Evolutionary conservation across 371 early-diverging fungal genomes (phyloP).

Genomic region (Mucor plumbeus): DNA sequence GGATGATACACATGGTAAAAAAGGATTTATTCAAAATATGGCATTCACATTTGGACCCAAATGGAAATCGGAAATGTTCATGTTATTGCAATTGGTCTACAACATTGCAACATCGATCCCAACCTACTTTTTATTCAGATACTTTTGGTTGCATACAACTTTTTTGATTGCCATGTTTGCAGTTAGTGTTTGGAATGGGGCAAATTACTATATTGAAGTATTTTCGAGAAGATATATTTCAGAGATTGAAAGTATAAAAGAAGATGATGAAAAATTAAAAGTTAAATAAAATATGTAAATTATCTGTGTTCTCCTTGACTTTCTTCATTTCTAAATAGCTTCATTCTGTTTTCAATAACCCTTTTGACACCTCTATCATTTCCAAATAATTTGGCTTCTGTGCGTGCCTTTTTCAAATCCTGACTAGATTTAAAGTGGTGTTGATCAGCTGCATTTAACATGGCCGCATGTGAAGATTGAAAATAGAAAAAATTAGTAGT

Average conservation of each 20-base stretch:
- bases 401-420: conserved; percentile 47
- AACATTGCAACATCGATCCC: conserved; percentile 56
- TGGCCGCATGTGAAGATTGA: conserved; percentile 28
- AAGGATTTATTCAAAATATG: conserved; percentile 54
- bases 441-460: conserved; percentile 38
- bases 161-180: conserved; percentile 63
- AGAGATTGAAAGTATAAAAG: conserved; percentile 50
- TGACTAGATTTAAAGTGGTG: conserved; percentile 42
- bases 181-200: conserved; percentile 74
- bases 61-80: conserved; percentile 68
- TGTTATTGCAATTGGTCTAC: conserved; percentile 68
- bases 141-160: conserved; percentile 60
- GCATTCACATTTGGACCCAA: conserved; percentile 58
- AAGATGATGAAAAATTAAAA: conserved; percentile 5
- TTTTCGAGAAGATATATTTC: conserved; percentile 65
- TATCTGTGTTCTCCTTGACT: conserved; percentile 1
- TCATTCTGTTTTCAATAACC: conserved; percentile 42
- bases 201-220: conserved; percentile 76
- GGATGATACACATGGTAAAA: conserved; percentile 52
- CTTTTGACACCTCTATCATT: conserved; percentile 47
- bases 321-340: conserved; percentile 26
- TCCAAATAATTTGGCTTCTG: conserved; percentile 48
- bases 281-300: neutral
- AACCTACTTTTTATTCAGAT: conserved; percentile 49
- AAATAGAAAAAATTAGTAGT: conserved; percentile 34